Conservation (phyloP, 129 eudicot genomes). For the Sambucus nigra region DNA sequence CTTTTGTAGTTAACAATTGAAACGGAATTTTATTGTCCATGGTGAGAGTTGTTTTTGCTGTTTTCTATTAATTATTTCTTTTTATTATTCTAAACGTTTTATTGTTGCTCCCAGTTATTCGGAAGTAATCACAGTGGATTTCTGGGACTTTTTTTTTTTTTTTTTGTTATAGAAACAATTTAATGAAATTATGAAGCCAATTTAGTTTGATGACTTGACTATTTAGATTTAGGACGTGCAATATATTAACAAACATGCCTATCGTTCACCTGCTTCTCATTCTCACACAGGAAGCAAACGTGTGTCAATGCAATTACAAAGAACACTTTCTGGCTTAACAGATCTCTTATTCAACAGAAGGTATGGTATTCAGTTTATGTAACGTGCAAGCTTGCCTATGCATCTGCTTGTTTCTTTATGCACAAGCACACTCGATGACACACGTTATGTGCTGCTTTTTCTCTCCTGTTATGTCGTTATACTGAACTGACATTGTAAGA, state of each 20-base stretch:
- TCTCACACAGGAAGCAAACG: slow-evolving; percentile 43
- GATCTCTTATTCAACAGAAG: slow-evolving; percentile 59
- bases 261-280: not conserved
- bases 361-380: slow-evolving; percentile 17
- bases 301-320: slow-evolving; percentile 39
- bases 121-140: no score
- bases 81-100: no score
- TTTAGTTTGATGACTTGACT: not conserved
- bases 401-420: slow-evolving; percentile 1
- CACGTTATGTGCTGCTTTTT: no score
- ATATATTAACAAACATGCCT: not conserved
- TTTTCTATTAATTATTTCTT: no score
- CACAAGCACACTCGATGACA: no score
- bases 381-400: not conserved
- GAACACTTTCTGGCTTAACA: slow-evolving; percentile 39
- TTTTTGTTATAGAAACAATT: not conserved
- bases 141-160: no score
- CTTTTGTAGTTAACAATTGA: no score
- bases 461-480: no score
- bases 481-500: no score
- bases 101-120: no score
- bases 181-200: not conserved
- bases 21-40: no score
- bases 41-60: no score
- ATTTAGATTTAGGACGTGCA: not conserved